These are phyloP conservation scores for Ogataea salicorniae DNA, from an alignment of 805 yeast genomes.

Conservation along the genomic window DNA sequence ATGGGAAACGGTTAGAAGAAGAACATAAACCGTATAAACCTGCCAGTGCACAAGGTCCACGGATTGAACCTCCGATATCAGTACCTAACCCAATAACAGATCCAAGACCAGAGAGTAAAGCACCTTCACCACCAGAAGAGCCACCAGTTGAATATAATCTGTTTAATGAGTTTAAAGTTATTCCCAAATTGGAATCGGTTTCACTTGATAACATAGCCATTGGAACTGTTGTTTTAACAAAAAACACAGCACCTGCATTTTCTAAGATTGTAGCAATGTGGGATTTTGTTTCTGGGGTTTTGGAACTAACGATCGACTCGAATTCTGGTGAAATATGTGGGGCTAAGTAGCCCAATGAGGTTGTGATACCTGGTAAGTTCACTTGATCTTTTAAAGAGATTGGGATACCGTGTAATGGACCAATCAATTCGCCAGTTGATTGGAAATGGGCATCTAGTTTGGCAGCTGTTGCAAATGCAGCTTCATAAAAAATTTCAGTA, in stretches of 20 bases:
- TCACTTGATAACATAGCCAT: slow-evolving; percentile 40
- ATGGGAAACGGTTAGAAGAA: slow-evolving; percentile 33
- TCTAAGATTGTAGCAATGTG: slow-evolving; percentile 29
- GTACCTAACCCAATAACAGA: slow-evolving; percentile 35
- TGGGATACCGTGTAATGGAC: slow-evolving; percentile 43
- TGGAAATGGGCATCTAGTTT: slow-evolving; percentile 34
- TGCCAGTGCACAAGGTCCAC: slow-evolving; percentile 30
- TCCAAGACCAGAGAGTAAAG: slow-evolving; percentile 28
- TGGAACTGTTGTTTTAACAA: slow-evolving; percentile 40
- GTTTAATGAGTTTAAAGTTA: slow-evolving; percentile 35
- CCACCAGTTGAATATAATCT: slow-evolving; percentile 37
- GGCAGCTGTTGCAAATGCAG: slow-evolving; percentile 35
- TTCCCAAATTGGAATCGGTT: slow-evolving; percentile 34
- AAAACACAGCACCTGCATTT: slow-evolving; percentile 38
- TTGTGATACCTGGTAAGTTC: slow-evolving; percentile 33
- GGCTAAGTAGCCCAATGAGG: slow-evolving; percentile 37
- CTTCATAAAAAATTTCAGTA: slow-evolving; percentile 37
- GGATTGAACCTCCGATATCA: slow-evolving; percentile 36
- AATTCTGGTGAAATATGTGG: slow-evolving; percentile 26
- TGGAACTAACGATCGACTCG: slow-evolving; percentile 21
- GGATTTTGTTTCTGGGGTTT: slow-evolving; percentile 28
- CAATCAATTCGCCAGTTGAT: slow-evolving; percentile 32
- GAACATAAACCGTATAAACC: slow-evolving; percentile 33
- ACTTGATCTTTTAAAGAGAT: slow-evolving; percentile 43
- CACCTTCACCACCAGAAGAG: slow-evolving; percentile 44